A percentile compares a stretch with the other conserved stretches of the same genome.
These are phyloP conservation scores for Brettanomyces custersianus DNA, from an alignment of 805 yeast species.

Conservation along the genomic window DNA sequence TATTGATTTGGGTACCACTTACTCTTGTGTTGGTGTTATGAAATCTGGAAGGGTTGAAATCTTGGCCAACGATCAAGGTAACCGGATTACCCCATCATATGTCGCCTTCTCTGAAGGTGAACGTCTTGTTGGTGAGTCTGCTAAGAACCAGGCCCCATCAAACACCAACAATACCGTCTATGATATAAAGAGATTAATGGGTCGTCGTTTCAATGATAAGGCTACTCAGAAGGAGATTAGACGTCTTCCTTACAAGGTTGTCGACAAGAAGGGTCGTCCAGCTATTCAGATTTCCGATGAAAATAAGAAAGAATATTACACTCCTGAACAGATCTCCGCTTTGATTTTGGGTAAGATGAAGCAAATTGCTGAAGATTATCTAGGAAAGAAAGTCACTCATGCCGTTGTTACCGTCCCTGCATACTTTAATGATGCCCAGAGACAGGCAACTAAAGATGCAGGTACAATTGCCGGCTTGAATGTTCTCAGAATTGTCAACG, in stretches of 20 bases:
- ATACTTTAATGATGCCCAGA: conserved; percentile 87
- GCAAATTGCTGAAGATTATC: conserved; percentile 82
- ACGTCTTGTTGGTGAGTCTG: conserved; percentile 95
- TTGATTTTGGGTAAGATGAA: conserved; percentile 91
- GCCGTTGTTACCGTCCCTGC: conserved; percentile 94
- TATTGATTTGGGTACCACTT: conserved; percentile 95
- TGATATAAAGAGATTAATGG: conserved; percentile 93
- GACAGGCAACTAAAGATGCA: conserved; percentile 91
- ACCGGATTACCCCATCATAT: conserved; percentile 95
- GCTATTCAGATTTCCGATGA: conserved; percentile 78
- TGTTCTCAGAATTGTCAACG: conserved; percentile 82
- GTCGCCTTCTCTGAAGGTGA: conserved; percentile 95
- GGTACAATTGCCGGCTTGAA: conserved; percentile 88
- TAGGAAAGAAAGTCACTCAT: conserved; percentile 76
- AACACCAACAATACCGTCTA: conserved; percentile 90
- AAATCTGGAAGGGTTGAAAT: conserved; percentile 65
- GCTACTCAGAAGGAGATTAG: conserved; percentile 73
- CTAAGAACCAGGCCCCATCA: conserved; percentile 97
- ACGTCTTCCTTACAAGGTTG: conserved; percentile 82
- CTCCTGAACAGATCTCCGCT: conserved; percentile 92
- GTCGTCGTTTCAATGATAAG: conserved; percentile 70
- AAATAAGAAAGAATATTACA: conserved; percentile 78
- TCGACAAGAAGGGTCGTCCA: conserved; percentile 79
- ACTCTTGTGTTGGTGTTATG: conserved; percentile 90
- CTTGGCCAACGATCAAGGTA: conserved; percentile 96